These are phyloP conservation scores for Coccomyxa sp. DNA, from an alignment of 139 green algal species.

Conservation along the genomic window DNA sequence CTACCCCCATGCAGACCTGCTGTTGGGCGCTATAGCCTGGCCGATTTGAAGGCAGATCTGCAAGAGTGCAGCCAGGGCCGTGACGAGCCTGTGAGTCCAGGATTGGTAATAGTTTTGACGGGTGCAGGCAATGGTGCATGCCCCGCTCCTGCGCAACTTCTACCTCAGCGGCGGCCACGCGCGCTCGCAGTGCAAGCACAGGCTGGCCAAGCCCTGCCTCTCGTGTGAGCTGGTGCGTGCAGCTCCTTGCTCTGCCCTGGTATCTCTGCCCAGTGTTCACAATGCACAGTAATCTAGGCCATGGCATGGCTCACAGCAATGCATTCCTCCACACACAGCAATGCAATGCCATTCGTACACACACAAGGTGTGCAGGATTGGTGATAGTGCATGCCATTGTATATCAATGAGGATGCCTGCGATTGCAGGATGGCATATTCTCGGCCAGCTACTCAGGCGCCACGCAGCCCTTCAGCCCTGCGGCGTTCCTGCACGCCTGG, in stretches of 20 bases:
- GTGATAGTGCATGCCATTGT: too few relatives aligned
- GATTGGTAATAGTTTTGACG: not conserved
- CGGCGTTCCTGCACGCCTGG: conserved; percentile 69
- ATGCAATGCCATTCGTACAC: too few relatives aligned
- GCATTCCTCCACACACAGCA: too few relatives aligned
- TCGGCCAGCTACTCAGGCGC: conserved; percentile 50
- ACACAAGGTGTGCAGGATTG: too few relatives aligned
- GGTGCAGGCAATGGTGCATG: conserved; percentile 75
- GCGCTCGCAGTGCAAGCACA: conserved; percentile 26
- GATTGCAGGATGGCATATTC: conserved; percentile 65
- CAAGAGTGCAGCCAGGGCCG: not conserved
- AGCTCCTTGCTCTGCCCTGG: too few relatives aligned
- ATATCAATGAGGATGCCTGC: too few relatives aligned
- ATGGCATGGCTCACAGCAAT: too few relatives aligned
- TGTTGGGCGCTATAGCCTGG: not conserved
- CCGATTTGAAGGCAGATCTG: not conserved
- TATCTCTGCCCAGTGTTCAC: too few relatives aligned
- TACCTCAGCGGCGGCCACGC: conserved; percentile 70
- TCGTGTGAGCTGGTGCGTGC: conserved; percentile 69
- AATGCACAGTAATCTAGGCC: too few relatives aligned
- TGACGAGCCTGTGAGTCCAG: not conserved
- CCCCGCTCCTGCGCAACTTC: conserved; percentile 66
- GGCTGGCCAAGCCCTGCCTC: conserved; percentile 46
- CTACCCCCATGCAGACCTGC: not conserved
- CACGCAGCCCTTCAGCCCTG: conserved; percentile 47